These are phyloP conservation scores for Fusarium xylarioides DNA, from an alignment of 2,329 filamentous ascomycete genomes.

Conservation along the genomic window DNA sequence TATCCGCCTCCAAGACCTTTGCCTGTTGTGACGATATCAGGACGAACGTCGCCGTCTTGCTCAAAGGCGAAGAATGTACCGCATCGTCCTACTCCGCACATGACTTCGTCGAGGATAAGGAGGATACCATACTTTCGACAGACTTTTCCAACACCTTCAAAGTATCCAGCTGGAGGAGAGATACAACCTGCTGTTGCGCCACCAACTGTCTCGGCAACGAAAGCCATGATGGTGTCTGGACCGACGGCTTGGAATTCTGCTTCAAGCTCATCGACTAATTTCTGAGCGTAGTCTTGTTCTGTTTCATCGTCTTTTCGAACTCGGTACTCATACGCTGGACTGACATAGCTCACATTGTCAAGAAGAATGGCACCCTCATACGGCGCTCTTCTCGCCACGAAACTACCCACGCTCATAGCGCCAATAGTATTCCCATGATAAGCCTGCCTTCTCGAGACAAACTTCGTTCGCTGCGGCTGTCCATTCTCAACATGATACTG, in stretches of 20 bases:
- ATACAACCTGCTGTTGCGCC: constrained; percentile 75
- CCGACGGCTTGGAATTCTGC: constrained; percentile 71
- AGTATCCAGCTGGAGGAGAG: constrained; percentile 72
- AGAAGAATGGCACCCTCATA: constrained; percentile 57
- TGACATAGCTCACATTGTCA: constrained; percentile 66
- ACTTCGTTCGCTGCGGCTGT: constrained; percentile 47
- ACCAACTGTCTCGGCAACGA: constrained; percentile 78
- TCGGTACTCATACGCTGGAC: constrained; percentile 73
- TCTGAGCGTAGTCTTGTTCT: constrained; percentile 65
- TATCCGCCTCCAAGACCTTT: constrained; percentile 74
- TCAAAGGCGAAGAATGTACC: constrained; percentile 71
- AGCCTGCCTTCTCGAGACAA: constrained; percentile 54
- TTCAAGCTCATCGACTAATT: constrained; percentile 72
- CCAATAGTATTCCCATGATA: constrained; percentile 67
- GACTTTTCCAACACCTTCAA: constrained; percentile 71
- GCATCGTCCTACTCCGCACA: constrained; percentile 72
- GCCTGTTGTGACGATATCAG: constrained; percentile 73
- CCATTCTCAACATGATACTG: constrained; percentile 58
- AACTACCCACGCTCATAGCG: constrained; percentile 70
- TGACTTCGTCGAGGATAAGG: constrained; percentile 82
- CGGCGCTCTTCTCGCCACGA: constrained; percentile 65
- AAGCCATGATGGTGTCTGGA: constrained; percentile 73
- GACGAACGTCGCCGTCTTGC: constrained; percentile 60
- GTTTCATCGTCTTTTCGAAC: constrained; percentile 61
- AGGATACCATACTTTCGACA: constrained; percentile 78